Base-by-base conservation (phyloP, 1,284 basidiomycete genomes). In the Trametes pubescens region DNA sequence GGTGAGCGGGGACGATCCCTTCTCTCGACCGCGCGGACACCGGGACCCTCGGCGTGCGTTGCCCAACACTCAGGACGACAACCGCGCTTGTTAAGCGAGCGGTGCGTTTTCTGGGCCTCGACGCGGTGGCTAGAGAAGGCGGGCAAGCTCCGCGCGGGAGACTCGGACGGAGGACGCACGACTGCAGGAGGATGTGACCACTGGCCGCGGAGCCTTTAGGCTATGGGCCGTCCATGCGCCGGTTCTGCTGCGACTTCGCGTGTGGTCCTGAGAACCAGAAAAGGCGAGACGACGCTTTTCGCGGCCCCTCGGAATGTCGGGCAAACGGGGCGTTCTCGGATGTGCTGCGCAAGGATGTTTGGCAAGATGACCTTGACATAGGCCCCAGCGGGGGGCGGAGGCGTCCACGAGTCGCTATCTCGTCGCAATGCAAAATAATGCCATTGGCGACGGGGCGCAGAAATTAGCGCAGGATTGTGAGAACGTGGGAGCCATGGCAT, bases 321-420 rank as follows among this genome's bases (percentile, higher is more conserved):
- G 32, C 61, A 40, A 52, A 52, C 67, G 64, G 64, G 47, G 57
- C 26, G 66, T 68, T 59, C 59, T 69, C 67, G 65, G 65, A 52
- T 53, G 64, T 51, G 16, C 26, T 37, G 62, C 59, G 47, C 53
- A 40, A 37, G 59, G 46, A 51, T 54, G 29, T 49, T 18, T 29
- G 49, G 60, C 29, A 54, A 26, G 52, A 47, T 54, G 56, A 54
- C 44, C 56, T 51, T 32, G 24, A 26, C 18, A 34, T 22, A 35
- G n/a, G 43, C 24, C 22, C 35, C n/a, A 35, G 22, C 21, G 32
- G 35, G 35, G 18, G 3, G 26, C 37, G 47, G 21, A n/a, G 16
- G 35, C 14, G 56, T 22, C 22, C 29, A 38, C 40, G 46, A 47
- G 49, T 57, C 46, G 61, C 55, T 60, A 63, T 56, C 58, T 24